Conservation (phyloP, 495 filamentous ascomycete genomes). For the Neurospora terricola region DNA sequence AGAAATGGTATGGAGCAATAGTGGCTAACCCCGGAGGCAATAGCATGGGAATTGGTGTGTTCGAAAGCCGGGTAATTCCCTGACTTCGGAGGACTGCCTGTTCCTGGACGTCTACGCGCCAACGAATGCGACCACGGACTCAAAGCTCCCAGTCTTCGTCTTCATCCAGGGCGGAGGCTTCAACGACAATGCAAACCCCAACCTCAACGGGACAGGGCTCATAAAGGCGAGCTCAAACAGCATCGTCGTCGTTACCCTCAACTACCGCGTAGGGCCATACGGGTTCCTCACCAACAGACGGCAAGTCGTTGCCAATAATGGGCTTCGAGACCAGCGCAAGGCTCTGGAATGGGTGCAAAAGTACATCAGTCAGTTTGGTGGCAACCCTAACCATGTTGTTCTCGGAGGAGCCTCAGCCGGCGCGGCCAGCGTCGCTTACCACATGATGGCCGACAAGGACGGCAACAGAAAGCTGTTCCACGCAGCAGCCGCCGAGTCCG, state of each 20-base stretch:
- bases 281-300: slow-evolving; percentile 57
- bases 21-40: slow-evolving; percentile 19
- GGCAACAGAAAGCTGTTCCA: slow-evolving; percentile 40
- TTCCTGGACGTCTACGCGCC: slow-evolving; percentile 63
- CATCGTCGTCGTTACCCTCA: slow-evolving; percentile 63
- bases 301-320: slow-evolving; percentile 50
- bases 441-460: slow-evolving; percentile 47
- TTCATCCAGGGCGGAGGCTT: slow-evolving; percentile 67
- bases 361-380: slow-evolving; percentile 58
- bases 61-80: slow-evolving; percentile 33
- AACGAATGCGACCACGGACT: slow-evolving; percentile 31
- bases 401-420: slow-evolving; percentile 61
- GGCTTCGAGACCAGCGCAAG: slow-evolving; percentile 58
- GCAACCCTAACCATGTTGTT: slow-evolving; percentile 57
- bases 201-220: slow-evolving; percentile 53
- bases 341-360: slow-evolving; percentile 57
- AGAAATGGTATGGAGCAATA: background rate
- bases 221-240: slow-evolving; percentile 43
- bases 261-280: slow-evolving; percentile 59
- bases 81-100: slow-evolving; percentile 54
- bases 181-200: slow-evolving; percentile 46
- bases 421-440: slow-evolving; percentile 49
- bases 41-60: slow-evolving; percentile 37
- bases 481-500: slow-evolving; percentile 53
- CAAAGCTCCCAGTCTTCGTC: slow-evolving; percentile 54